Conservation (phyloP, 1,139 yeast genomes). For the Zygosaccharomyces pseudobailii region DNA sequence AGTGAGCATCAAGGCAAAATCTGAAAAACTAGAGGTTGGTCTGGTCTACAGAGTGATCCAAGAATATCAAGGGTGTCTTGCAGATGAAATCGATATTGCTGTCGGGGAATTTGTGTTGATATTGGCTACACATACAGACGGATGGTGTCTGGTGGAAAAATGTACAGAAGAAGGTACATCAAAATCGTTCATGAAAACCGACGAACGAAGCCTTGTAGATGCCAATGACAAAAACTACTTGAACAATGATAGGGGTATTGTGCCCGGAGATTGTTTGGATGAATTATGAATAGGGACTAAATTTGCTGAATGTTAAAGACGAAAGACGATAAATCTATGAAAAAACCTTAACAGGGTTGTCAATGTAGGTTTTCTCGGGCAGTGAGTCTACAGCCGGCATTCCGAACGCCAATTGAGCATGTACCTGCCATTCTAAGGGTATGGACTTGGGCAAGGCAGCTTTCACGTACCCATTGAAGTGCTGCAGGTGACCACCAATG, state of each 20-base stretch:
- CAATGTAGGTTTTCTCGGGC: conserved; percentile 36
- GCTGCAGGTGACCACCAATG: conserved; percentile 46
- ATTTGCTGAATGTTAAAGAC: too few relatives aligned
- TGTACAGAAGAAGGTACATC: conserved; percentile 25
- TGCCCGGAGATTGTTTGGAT: conserved; percentile 36
- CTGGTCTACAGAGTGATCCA: conserved; percentile 23
- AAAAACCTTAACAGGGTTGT: conserved; percentile 37
- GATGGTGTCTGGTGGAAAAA: conserved; percentile 41
- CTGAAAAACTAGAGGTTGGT: conserved; percentile 5
- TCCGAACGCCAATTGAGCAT: conserved; percentile 46
- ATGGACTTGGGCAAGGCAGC: conserved; percentile 37
- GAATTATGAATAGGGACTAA: neutral
- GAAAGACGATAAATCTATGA: conserved; percentile 7
- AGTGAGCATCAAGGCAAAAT: neutral
- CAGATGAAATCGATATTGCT: conserved; percentile 36
- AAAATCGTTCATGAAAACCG: conserved; percentile 1
- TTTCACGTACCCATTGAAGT: conserved; percentile 42
- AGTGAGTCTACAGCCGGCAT: conserved; percentile 33
- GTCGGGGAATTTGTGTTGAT: conserved; percentile 35
- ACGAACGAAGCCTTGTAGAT: neutral
- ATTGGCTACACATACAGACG: conserved; percentile 40
- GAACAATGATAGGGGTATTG: conserved; percentile 37
- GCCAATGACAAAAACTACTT: conserved; percentile 25
- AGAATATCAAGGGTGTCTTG: conserved; percentile 31
- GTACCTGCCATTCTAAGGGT: conserved; percentile 41